Evolutionary conservation across 140 eudicot species (phyloP).

Genomic region (Cichorium intybus): DNA sequence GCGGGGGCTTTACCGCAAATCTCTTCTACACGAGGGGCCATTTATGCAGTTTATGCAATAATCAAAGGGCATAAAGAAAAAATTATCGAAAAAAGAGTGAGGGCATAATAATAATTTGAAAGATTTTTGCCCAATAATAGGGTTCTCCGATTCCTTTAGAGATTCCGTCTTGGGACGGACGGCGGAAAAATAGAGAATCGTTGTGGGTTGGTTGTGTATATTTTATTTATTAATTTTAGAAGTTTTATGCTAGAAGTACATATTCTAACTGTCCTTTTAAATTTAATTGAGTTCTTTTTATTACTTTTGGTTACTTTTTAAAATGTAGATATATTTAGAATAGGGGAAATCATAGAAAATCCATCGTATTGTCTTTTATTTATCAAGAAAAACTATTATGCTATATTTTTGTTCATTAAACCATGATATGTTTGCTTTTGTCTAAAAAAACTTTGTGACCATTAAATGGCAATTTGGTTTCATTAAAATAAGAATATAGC

Average conservation of each 20-base stretch:
- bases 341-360: too few species aligned
- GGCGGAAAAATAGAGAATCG: slow-evolving; percentile 22
- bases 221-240: not conserved
- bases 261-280: not conserved
- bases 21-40: not conserved
- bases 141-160: slow-evolving; percentile 23
- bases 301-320: too few species aligned
- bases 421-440: too few species aligned
- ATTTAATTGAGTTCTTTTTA: too few species aligned
- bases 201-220: not conserved
- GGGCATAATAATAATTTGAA: slow-evolving; percentile 4
- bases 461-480: too few species aligned
- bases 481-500: too few species aligned
- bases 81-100: not conserved
- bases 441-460: too few species aligned
- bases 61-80: not conserved
- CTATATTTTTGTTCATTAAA: too few species aligned
- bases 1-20: not conserved
- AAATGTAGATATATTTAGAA: too few species aligned
- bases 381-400: too few species aligned
- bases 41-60: not conserved
- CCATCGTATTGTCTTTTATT: too few species aligned
- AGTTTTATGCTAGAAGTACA: not conserved
- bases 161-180: slow-evolving; percentile 28
- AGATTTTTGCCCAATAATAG: slow-evolving; percentile 3